These are phyloP conservation scores for Aspergillus biplanus DNA, from an alignment of 495 filamentous ascomycete species.

Conservation along the genomic window DNA sequence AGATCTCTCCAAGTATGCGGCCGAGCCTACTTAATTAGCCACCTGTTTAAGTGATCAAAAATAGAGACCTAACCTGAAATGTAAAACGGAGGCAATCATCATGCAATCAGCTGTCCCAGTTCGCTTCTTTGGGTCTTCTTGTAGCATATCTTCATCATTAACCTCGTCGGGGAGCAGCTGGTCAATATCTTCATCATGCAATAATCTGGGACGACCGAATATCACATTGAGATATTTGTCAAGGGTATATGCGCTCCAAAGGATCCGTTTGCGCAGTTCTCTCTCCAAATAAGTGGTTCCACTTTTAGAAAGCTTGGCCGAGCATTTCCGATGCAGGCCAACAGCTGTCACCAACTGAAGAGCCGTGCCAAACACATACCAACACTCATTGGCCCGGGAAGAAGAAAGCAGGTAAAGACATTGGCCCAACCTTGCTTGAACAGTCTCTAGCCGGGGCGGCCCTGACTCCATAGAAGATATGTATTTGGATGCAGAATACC, in stretches of 20 bases:
- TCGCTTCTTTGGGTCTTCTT: conserved; percentile 39
- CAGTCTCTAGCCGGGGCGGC: conserved; percentile 47
- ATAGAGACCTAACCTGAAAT: conserved; percentile 38
- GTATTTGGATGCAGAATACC: conserved; percentile 49
- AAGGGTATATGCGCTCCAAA: conserved; percentile 60
- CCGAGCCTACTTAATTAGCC: conserved; percentile 37
- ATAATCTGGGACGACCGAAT: conserved; percentile 56
- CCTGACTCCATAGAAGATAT: conserved; percentile 48
- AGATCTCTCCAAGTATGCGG: conserved; percentile 49
- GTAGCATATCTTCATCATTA: conserved; percentile 57
- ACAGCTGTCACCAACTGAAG: conserved; percentile 50
- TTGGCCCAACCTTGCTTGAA: conserved; percentile 48
- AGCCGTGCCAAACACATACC: conserved; percentile 53
- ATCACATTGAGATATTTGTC: conserved; percentile 62
- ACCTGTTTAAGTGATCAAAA: conserved; percentile 15
- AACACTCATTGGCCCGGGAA: conserved; percentile 54
- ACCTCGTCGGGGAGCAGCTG: conserved; percentile 56
- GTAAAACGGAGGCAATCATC: conserved; percentile 52
- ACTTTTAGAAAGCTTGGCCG: conserved; percentile 36
- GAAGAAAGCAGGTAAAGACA: conserved; percentile 50
- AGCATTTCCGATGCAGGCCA: conserved; percentile 45
- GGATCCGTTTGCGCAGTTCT: conserved; percentile 55
- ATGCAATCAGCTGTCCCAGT: conserved; percentile 45
- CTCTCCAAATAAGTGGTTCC: conserved; percentile 41
- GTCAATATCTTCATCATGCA: conserved; percentile 57